phyloP scores from a whole-genome alignment of 1,139 yeast genomes.

The Pichia sp. region DNA sequence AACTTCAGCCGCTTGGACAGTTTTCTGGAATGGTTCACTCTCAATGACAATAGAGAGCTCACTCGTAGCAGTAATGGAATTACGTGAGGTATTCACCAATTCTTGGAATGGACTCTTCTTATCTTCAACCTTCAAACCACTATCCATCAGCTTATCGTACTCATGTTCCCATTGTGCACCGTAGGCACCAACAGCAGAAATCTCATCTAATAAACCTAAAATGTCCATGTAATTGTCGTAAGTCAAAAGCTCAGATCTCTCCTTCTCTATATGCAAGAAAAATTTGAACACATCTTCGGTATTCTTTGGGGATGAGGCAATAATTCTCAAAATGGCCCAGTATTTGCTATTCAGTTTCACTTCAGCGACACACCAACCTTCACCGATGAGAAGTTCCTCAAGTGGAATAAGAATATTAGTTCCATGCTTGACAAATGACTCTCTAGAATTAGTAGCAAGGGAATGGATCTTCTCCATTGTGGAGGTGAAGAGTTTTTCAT shows the following conservation, averaged over 20 bases:
- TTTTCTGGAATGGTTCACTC: conserved; percentile 21
- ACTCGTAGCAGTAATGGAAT: conserved; percentile 55
- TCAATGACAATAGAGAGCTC: conserved; percentile 34
- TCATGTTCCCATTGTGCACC: conserved; percentile 75
- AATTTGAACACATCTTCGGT: conserved; percentile 45
- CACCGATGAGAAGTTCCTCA: conserved; percentile 39
- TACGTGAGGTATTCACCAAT: conserved; percentile 50
- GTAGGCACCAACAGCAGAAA: conserved; percentile 75
- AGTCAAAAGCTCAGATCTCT: conserved; percentile 34
- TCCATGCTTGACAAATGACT: conserved; percentile 39
- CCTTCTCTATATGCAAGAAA: conserved; percentile 37
- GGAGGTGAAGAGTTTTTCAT: conserved; percentile 20
- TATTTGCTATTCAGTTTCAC: conserved; percentile 40
- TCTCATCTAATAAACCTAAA: conserved; percentile 68
- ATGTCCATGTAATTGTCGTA: conserved; percentile 53
- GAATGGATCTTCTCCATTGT: conserved; percentile 27
- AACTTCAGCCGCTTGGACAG: conserved; percentile 23
- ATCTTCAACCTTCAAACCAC: conserved; percentile 36
- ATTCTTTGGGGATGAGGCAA: conserved; percentile 49
- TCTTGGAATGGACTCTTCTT: conserved; percentile 44
- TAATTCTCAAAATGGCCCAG: conserved; percentile 56
- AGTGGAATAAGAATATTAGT: conserved; percentile 47
- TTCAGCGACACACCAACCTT: conserved; percentile 38
- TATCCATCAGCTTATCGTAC: conserved; percentile 35
- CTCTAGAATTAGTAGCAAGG: conserved; percentile 31